Evolutionary conservation across 768 basidiomycete genomes (phyloP), one percentile per base, ranked within the genome.

Genomic region (Lactarius hatsudake): DNA sequence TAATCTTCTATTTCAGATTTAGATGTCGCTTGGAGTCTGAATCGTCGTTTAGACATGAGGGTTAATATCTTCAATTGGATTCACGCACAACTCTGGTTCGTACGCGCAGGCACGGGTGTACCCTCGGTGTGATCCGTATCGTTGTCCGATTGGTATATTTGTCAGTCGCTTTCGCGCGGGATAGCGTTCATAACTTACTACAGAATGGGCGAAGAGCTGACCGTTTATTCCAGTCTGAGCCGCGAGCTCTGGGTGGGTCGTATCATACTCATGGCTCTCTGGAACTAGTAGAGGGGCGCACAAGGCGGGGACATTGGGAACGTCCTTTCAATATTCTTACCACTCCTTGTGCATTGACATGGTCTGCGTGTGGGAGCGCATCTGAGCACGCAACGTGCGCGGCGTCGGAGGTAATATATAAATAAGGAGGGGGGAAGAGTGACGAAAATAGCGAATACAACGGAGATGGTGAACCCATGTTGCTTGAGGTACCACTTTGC

Each of bases 401-500:
- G 23, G 23, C 8, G 6, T 9, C 3, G n/a, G 30, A 51, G 17
- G 23, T n/a, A 18, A 26, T 1, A 26, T 20, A 30, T 38, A 40
- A 5, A 5, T 15, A 40, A 5, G 5, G 3, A 40, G 13, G 13
- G 3, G 13, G 10, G 38, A 15, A 40, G 38, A 40, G 13, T 15
- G 15, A 15, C 38, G 38, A 8, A 17, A 32, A 56, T 2, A 3
- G 55, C 17, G 30, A 12, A 9, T 48, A 38, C 13, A 63, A 62
- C 66, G 38, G 66, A 60, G 53, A 58, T 56, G 30, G 62, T 67
- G 26, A 63, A 64, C 17, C 64, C 53, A 42, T 67, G 66, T 38
- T 67, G 66, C 62, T 68, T 68, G 53, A 68, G 15, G 54, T 63
- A 67, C 59, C 62, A 67, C 17, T 67, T 38, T 67, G 5, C 42